These are phyloP conservation scores for Xylariaceae sp. DNA, from an alignment of 2,329 filamentous ascomycete species.

Conservation along the genomic window DNA sequence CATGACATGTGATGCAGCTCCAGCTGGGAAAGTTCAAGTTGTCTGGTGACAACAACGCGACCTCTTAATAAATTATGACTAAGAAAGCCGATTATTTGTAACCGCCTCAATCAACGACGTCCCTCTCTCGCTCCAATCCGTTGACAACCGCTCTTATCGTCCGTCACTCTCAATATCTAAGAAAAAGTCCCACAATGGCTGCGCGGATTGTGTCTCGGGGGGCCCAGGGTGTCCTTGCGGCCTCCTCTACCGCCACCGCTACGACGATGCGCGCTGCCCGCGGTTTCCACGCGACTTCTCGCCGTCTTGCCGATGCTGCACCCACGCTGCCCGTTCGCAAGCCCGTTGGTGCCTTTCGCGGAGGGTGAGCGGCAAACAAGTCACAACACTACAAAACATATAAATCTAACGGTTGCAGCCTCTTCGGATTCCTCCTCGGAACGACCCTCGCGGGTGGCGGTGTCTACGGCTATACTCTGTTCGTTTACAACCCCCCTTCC, in stretches of 20 bases:
- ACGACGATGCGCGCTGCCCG: slow-evolving; percentile 29
- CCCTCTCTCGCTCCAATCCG: slow-evolving; percentile 3
- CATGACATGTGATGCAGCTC: background rate
- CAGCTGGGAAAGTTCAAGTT: too few species aligned
- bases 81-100: too few species aligned
- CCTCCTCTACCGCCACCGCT: slow-evolving; percentile 19
- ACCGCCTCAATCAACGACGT: background rate
- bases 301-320: slow-evolving; percentile 39
- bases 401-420: slow-evolving; percentile 15
- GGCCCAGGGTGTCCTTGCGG: slow-evolving; percentile 35
- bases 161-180: background rate
- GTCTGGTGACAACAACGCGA: too few species aligned
- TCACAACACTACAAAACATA: too few species aligned
- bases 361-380: slow-evolving; percentile 44
- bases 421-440: slow-evolving; percentile 89
- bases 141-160: background rate
- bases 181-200: slow-evolving; percentile 37
- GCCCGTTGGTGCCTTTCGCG: slow-evolving; percentile 56
- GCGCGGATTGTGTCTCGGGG: slow-evolving; percentile 41
- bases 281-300: slow-evolving; percentile 48
- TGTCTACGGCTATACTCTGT: slow-evolving; percentile 85
- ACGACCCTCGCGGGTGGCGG: slow-evolving; percentile 71
- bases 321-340: slow-evolving; percentile 50
- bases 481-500: slow-evolving; percentile 20
- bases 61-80: too few species aligned